phyloP scores from a whole-genome alignment of 2,329 filamentous ascomycete species.

The Arthrobotrys sinensis region DNA sequence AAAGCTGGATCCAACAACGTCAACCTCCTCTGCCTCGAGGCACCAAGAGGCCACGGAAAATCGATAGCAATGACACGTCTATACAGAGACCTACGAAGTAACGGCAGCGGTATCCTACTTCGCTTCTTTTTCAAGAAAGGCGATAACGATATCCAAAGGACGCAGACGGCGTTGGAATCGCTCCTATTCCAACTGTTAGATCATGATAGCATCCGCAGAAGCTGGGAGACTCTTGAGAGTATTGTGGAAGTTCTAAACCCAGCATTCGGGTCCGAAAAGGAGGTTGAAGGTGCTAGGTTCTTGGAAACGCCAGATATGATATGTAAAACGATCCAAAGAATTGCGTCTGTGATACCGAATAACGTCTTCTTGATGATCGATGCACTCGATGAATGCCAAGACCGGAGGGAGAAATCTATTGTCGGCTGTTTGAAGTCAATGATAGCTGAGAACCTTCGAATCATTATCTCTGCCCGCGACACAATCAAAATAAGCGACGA shows the following conservation, averaged over 20 bases:
- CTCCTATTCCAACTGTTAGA: conserved; percentile 29
- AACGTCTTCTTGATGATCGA: conserved; percentile 31
- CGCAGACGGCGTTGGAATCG: conserved; percentile 28
- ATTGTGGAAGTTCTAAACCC: conserved; percentile 32
- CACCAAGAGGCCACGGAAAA: conserved; percentile 42
- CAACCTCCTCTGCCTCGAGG: conserved; percentile 22
- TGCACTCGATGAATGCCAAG: conserved; percentile 46
- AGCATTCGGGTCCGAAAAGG: not conserved
- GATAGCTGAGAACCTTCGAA: not conserved
- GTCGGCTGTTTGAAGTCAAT: not conserved
- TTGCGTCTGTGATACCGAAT: not conserved
- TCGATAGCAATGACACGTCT: conserved; percentile 38
- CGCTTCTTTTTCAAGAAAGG: conserved; percentile 54
- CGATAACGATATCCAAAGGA: conserved; percentile 25
- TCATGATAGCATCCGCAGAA: not conserved
- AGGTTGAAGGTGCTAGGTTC: not conserved
- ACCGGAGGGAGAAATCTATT: conserved; percentile 19
- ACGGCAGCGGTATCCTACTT: not conserved
- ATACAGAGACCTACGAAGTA: not conserved
- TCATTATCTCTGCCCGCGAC: conserved; percentile 38
- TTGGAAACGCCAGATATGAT: not conserved
- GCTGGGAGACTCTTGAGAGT: not conserved
- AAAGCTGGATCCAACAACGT: not conserved
- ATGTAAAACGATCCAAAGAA: conserved; percentile 5
- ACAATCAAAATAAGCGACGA: conserved; percentile 31